Percentiles rank a stretch among this genome's conserved stretches.
phyloP scores from a whole-genome alignment of 2,329 filamentous ascomycete genomes.

The Diplocarpon mali region DNA sequence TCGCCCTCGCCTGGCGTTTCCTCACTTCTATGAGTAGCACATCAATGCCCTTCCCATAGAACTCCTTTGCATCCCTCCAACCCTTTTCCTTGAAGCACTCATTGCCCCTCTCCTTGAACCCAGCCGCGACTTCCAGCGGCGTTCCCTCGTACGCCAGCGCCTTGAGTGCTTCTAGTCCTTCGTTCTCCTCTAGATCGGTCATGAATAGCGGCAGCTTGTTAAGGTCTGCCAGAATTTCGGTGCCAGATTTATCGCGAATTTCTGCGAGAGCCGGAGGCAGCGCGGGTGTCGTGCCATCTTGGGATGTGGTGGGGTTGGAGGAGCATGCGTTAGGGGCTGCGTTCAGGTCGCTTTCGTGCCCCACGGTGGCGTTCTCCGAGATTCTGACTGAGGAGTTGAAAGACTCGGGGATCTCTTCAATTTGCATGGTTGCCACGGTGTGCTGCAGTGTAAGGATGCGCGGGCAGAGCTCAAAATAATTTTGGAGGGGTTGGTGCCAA shows the following conservation, averaged over 20 bases:
- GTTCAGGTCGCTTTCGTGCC: constrained; percentile 16
- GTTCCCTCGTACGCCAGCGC: constrained; percentile 91
- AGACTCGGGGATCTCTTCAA: constrained; percentile 21
- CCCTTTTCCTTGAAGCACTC: constrained; percentile 66
- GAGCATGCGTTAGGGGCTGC: constrained; percentile 20
- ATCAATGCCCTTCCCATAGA: constrained; percentile 77
- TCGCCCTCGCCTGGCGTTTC: constrained; percentile 31
- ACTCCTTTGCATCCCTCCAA: constrained; percentile 79
- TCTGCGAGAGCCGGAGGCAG: constrained; percentile 49
- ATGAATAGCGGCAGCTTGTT: constrained; percentile 83
- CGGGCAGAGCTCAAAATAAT: too few relatives aligned
- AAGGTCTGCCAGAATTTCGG: constrained; percentile 52
- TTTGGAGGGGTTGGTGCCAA: neutral
- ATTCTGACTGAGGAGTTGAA: constrained; percentile 11
- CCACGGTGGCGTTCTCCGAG: constrained; percentile 7
- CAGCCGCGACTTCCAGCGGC: constrained; percentile 65
- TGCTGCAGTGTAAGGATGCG: neutral
- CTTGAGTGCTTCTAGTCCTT: constrained; percentile 74
- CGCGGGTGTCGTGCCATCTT: constrained; percentile 20
- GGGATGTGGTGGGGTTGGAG: constrained; percentile 4
- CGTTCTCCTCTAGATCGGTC: constrained; percentile 82
- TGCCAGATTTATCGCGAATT: constrained; percentile 42
- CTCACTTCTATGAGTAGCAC: constrained; percentile 56
- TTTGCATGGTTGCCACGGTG: constrained; percentile 19
- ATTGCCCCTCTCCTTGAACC: constrained; percentile 89